Evolutionary conservation across 805 yeast genomes (phyloP), one percentile per base, ranked within the genome.

Genomic region (Wickerhamia fluorescens): DNA sequence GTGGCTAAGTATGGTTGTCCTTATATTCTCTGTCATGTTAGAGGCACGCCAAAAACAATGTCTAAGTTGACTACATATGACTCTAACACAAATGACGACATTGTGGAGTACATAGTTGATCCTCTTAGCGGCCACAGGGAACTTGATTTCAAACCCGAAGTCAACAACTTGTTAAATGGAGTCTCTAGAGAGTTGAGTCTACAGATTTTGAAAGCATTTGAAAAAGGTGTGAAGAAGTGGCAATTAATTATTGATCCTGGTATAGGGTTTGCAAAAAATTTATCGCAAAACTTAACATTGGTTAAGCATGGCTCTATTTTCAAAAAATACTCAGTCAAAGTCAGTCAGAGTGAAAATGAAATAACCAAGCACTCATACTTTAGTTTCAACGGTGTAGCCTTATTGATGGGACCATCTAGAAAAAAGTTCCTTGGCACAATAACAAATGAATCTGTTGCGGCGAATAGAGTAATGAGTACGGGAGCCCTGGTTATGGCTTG

Each of bases 201-300:
- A 3, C 71, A 74, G 31, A 65, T 86, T 16, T 41, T 52, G 1
- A 64, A 58, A 31, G 94, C 95, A 8, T 56, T 71, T 24, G 44
- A 41, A 1, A 58, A 52, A 0, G 95, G 95, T 4, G 74, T 89
- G 2, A 64, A 68, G 34, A 75, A 89, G 53, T 92, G 96, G 95
- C 97, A 92, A 55, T 61, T 92, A 3, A 75, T 92, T 11, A 46
- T 87, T 4, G 99, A 92, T 50, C 98, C 99, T 1, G 98, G 98
- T 2, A 57, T 92, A 23, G 98, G 99, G 2, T 92, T 92, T 56
- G 96, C 97, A n/a, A 92, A 92, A 51, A 69, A 67, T 30, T 43
- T 68, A n/a, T 40, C 49, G 6, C 95, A 88, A 46, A 89, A 88
- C 51, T 40, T 88, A 18, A 66, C 67, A 14, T 43, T 86, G 1